phyloP scores from a whole-genome alignment of 305 asterid genomes.

The Fraxinus ornus region DNA sequence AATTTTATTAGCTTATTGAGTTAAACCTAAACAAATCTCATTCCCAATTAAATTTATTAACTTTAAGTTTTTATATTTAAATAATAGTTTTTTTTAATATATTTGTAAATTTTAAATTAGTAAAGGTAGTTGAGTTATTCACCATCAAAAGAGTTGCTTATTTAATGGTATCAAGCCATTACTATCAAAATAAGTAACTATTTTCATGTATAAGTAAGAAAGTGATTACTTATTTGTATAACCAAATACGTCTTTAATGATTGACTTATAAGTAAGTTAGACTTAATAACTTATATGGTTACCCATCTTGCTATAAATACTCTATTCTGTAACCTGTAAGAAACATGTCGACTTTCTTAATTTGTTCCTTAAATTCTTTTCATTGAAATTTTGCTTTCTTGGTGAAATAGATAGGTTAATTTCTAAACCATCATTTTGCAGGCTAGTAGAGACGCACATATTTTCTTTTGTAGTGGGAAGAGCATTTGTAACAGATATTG shows the following conservation, averaged over 20 bases:
- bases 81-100: not conserved
- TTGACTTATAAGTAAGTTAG: not conserved
- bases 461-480: slow-evolving; percentile 98
- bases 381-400: slow-evolving; percentile 20
- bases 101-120: not conserved
- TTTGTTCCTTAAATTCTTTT: slow-evolving; percentile 19
- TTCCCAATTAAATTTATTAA: not conserved
- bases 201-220: not conserved
- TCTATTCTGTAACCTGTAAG: slow-evolving; percentile 1
- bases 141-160: not conserved
- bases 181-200: not conserved
- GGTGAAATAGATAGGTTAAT: slow-evolving; percentile 20
- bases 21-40: not conserved
- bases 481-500: slow-evolving; percentile 96
- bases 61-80: not conserved
- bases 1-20: not conserved
- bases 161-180: not conserved
- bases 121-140: not conserved
- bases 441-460: slow-evolving; percentile 98
- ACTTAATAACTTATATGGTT: not conserved
- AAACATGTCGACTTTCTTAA: not conserved
- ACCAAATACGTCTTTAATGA: not conserved
- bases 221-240: not conserved
- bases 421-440: slow-evolving; percentile 40
- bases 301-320: slow-evolving; percentile 9